Evolutionary conservation across 768 basidiomycete genomes (phyloP), one percentile per base, ranked within the genome.

Genomic region (Pleurotus sapidus): DNA sequence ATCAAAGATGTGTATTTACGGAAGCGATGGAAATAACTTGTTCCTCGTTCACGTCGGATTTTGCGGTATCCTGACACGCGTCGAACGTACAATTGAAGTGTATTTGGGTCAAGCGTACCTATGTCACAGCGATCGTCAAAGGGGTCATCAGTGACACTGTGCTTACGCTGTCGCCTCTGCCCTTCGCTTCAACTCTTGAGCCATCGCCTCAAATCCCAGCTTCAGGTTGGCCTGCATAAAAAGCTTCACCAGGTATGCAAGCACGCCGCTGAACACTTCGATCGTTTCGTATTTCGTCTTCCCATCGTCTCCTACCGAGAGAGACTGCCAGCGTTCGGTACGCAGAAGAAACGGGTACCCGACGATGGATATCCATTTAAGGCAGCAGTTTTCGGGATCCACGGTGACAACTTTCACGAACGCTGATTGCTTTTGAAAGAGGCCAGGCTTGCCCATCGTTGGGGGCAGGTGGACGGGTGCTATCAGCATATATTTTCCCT

Each of bases 291-390:
- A 91, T 48, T 75, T 77, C 25, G 86, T 88, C 61, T 73, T 72
- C 62, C 81, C 78, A 38, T 78, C 82, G 1, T 72, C 75, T 40
- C 75, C 80, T 7, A 77, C 72, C 27, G 72, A 79, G 53, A 91
- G 66, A 57, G 73, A 74, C 68, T 91, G 88, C 87, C 87, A 89
- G 14, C 89, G 77, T 58, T 83, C 81, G 2, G 81, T 70, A 25
- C 60, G 57, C 25, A 89, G 61, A n/a, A 86, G 58, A 77, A 80
- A 84, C 0, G 58, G 39, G 1, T 83, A 81, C 27, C 72, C 60
- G 0, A 67, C 67, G 18, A 69, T 60, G 30, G 74, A 73, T 34
- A 68, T 63, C 89, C 89, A 91, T 17, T 84, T 78, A 30, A 82
- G 77, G 30, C 82, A 80, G 65, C 78, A 77, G 49, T 80, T 77